phyloP scores from a whole-genome alignment of 139 green algal genomes.

The Nannochloris sp. region DNA sequence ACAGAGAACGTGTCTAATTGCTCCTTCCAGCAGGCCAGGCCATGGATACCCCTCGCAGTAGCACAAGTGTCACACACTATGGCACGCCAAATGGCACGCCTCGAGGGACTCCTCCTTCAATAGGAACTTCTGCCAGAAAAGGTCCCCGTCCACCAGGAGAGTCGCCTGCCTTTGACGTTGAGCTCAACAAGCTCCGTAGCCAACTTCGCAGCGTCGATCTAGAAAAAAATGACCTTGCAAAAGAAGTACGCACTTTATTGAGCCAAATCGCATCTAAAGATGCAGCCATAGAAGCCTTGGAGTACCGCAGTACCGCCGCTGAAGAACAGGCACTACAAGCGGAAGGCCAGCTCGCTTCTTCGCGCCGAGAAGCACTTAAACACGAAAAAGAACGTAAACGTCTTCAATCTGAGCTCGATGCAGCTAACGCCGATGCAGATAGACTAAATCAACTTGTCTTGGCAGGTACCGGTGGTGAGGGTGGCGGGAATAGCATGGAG shows the following conservation, averaged over 20 bases:
- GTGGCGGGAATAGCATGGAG: background rate
- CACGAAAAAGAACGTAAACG: background rate
- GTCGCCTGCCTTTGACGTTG: background rate
- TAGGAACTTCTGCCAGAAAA: background rate
- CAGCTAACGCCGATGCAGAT: slow-evolving; percentile 7
- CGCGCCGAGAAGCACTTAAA: background rate
- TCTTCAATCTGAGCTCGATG: background rate
- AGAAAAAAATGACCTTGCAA: background rate
- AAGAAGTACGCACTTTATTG: slow-evolving; percentile 3
- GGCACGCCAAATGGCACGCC: too few relatives aligned
- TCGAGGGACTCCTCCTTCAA: too few relatives aligned
- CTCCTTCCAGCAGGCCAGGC: too few relatives aligned
- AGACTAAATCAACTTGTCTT: slow-evolving; percentile 1
- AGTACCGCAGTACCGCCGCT: background rate
- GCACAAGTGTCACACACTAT: too few relatives aligned
- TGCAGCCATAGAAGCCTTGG: slow-evolving; percentile 9
- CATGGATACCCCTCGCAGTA: too few relatives aligned
- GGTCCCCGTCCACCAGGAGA: background rate
- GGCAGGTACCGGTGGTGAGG: background rate
- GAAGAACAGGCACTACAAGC: background rate
- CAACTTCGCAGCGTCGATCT: background rate
- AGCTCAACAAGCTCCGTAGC: background rate
- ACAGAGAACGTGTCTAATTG: too few relatives aligned
- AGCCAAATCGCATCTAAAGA: background rate
- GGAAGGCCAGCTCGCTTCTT: background rate